Base-by-base conservation (phyloP, 768 basidiomycete genomes). In the Tricholoma bakamatsutake region DNA sequence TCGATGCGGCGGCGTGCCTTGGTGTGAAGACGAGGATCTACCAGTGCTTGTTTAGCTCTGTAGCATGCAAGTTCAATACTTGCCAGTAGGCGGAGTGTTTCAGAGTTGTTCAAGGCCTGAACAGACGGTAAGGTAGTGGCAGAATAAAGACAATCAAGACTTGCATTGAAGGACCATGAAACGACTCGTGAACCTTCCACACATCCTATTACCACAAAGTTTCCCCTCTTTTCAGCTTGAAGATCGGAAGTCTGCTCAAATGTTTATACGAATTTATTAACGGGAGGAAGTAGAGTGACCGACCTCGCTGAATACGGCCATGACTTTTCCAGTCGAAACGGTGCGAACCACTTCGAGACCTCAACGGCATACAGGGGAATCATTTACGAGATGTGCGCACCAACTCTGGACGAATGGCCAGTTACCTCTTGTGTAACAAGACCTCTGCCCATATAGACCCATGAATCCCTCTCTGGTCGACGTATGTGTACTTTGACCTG, bases 61-160 rank as follows among this genome's bases (percentile, higher is more conserved):
- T 90, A 89, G 67, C 88, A 90, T 3, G 90, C 88, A 34, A 92
- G 81, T 64, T 93, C 90, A 59, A 93, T 88, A 71, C 85, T 88
- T 6, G 90, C 89, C 40, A 92, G 76, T 49, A 93, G 73, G 42
- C 88, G 85, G 33, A 93, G 78, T 0, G 90, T 92, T 65, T 93
- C 90, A 7, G 89, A 83, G 63, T 88, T 86, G 64, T 90, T 93
- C 59, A 90, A 69, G 1, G 90, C 89, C 90, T 93, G 59, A 2
- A 39, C 24, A 50, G 49, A 37, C 42, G 39, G 58, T 45, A 61
- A 42, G 31, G 39, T 28, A 17, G 24, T 34, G 35, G 46, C 35
- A 52, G 45, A 62, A 58, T 64, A 35, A 59, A 33, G 53, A 52
- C 47, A 30, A 57, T 46, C 34, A 35, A 50, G 35, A 66, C 84